Conservation (phyloP, 805 yeast species). For the Metschnikowia aberdeeniae region DNA sequence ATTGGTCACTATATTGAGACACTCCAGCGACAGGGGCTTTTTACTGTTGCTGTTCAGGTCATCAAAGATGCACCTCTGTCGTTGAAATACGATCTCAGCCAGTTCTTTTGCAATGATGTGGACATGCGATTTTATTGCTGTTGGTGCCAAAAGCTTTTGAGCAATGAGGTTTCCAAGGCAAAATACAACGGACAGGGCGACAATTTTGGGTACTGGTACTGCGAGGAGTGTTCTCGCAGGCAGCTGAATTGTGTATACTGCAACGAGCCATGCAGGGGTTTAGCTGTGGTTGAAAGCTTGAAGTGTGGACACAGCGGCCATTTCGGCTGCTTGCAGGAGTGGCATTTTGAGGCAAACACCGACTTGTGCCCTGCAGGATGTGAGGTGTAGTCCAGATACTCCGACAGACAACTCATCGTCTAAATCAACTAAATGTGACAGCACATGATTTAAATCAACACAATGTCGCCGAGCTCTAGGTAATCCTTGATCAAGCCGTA, state of each 20-base stretch:
- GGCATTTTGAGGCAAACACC: constrained; percentile 68
- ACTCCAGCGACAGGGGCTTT: constrained; percentile 47
- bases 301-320: constrained; percentile 90
- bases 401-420: too few relatives aligned
- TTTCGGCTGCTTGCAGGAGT: constrained; percentile 67
- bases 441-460: constrained; percentile 23
- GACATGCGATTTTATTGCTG: constrained; percentile 52
- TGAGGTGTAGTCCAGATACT: constrained; percentile 2
- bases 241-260: constrained; percentile 76
- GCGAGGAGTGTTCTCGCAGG: constrained; percentile 60
- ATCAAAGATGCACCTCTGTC: constrained; percentile 40
- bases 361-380: constrained; percentile 81
- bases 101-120: constrained; percentile 33
- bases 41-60: constrained; percentile 55
- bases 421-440: background rate
- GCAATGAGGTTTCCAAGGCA: constrained; percentile 54
- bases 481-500: constrained; percentile 44
- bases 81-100: constrained; percentile 25
- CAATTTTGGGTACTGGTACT: constrained; percentile 76
- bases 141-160: constrained; percentile 53
- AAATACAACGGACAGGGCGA: constrained; percentile 20
- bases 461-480: constrained; percentile 35
- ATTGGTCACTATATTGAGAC: constrained; percentile 51
- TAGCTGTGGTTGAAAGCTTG: constrained; percentile 51
- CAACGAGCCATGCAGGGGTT: constrained; percentile 69